These are phyloP conservation scores for Saccharomycopsis hybrid DNA, from an alignment of 1,139 yeast species.

Conservation along the genomic window DNA sequence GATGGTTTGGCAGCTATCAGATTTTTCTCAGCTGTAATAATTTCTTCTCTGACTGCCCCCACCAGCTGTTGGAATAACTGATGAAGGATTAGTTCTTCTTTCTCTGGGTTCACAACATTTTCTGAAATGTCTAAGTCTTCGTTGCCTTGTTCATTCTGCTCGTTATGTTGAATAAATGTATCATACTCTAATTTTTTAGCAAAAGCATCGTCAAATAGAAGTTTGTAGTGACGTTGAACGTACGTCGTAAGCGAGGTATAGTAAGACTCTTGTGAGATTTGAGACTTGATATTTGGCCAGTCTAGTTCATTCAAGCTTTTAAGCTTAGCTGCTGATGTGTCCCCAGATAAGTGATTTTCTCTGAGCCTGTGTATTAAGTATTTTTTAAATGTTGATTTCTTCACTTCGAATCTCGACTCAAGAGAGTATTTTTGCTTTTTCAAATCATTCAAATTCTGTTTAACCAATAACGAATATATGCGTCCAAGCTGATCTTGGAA, in stretches of 20 bases:
- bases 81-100: not conserved
- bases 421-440: conserved; percentile 5
- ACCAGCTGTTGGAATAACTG: conserved; percentile 12
- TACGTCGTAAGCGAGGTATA: conserved; percentile 7
- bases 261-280: conserved; percentile 2
- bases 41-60: conserved; percentile 12
- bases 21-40: conserved; percentile 3
- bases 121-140: not conserved
- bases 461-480: conserved; percentile 15
- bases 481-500: conserved; percentile 8
- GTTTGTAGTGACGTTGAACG: conserved; percentile 2
- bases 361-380: not conserved
- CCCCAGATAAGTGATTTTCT: conserved; percentile 5
- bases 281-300: conserved; percentile 12
- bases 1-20: not conserved
- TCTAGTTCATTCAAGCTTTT: conserved; percentile 1
- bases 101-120: conserved; percentile 2
- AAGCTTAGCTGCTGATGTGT: conserved; percentile 3
- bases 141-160: not conserved
- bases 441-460: conserved; percentile 16
- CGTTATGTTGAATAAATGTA: not conserved
- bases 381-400: conserved; percentile 4
- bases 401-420: conserved; percentile 3
- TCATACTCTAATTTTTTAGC: conserved; percentile 11
- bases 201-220: conserved; percentile 9